These are phyloP conservation scores for Bipolaris gigantea DNA, from an alignment of 2,329 filamentous ascomycete species.

Conservation along the genomic window DNA sequence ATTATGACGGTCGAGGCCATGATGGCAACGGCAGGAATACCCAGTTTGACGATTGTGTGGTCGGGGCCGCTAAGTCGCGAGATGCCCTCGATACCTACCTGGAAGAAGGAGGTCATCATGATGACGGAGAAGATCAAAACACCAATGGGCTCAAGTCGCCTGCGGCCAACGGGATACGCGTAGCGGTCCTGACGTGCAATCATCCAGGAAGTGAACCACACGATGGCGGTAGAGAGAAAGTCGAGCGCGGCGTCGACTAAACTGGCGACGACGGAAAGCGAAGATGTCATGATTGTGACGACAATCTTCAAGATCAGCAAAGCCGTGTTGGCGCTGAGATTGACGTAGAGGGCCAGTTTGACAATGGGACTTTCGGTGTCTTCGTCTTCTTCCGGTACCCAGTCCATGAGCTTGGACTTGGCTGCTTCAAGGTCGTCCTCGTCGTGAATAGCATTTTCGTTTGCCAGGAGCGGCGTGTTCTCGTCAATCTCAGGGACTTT, in stretches of 20 bases:
- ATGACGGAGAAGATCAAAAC: constrained; percentile 80
- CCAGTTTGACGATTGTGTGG: constrained; percentile 71
- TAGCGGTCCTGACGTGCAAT: constrained; percentile 75
- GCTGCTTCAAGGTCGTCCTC: constrained; percentile 48
- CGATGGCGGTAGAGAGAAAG: constrained; percentile 78
- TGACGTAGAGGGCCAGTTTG: constrained; percentile 84
- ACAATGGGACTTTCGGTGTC: constrained; percentile 76
- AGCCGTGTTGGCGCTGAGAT: constrained; percentile 75
- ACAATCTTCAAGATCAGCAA: constrained; percentile 75
- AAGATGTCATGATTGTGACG: constrained; percentile 76
- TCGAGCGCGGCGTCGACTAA: constrained; percentile 79
- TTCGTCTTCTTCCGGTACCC: constrained; percentile 69
- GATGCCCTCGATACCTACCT: constrained; percentile 73
- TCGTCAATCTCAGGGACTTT: constrained; percentile 64
- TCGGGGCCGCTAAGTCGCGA: constrained; percentile 63
- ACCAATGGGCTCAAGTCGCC: constrained; percentile 75
- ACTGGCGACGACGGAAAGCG: constrained; percentile 77
- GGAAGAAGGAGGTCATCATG: constrained; percentile 83
- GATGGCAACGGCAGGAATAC: constrained; percentile 71
- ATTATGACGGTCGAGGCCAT: constrained; percentile 81
- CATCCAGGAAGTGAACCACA: constrained; percentile 75
- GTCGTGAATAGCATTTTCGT: constrained; percentile 46
- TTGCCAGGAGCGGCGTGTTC: constrained; percentile 64
- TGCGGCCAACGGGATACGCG: constrained; percentile 75
- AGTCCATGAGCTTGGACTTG: constrained; percentile 63